These are phyloP conservation scores for Metschnikowia bowlesiae DNA, from an alignment of 805 yeast species.

Conservation along the genomic window DNA sequence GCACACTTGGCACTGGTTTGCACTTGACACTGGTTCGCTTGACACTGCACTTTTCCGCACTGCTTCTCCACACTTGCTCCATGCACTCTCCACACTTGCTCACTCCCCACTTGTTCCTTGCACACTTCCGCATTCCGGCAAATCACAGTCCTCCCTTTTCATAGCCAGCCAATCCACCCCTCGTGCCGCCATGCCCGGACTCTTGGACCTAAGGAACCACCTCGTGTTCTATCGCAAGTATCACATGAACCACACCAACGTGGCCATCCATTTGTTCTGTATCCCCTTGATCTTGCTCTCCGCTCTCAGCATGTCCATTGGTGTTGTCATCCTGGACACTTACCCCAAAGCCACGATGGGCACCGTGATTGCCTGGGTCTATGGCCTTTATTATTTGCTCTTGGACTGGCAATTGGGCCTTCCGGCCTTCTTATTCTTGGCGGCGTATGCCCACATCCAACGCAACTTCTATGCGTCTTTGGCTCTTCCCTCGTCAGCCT, in stretches of 20 bases:
- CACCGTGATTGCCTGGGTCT: conserved; percentile 40
- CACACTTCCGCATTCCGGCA: too few relatives aligned
- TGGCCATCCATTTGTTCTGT: conserved; percentile 68
- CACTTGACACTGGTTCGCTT: too few relatives aligned
- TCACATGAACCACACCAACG: conserved; percentile 51
- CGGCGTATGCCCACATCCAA: conserved; percentile 20
- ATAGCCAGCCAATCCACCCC: too few relatives aligned
- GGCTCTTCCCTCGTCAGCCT: background rate
- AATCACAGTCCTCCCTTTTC: too few relatives aligned
- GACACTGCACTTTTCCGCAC: too few relatives aligned
- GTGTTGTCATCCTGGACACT: background rate
- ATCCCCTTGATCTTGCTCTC: conserved; percentile 74
- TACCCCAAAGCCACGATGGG: conserved; percentile 45
- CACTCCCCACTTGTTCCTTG: too few relatives aligned
- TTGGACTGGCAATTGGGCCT: conserved; percentile 48
- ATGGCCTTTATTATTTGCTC: conserved; percentile 52
- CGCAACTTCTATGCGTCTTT: conserved; percentile 19
- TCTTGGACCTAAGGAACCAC: conserved; percentile 33
- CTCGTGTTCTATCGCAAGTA: conserved; percentile 33
- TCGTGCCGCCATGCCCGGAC: background rate
- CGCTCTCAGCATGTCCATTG: conserved; percentile 36
- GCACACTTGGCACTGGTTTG: too few relatives aligned
- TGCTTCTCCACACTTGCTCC: too few relatives aligned
- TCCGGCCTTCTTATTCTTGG: conserved; percentile 25
- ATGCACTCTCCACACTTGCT: too few relatives aligned